phyloP scores from a whole-genome alignment of 208 protist genomes.

The Leishmania arabica region DNA sequence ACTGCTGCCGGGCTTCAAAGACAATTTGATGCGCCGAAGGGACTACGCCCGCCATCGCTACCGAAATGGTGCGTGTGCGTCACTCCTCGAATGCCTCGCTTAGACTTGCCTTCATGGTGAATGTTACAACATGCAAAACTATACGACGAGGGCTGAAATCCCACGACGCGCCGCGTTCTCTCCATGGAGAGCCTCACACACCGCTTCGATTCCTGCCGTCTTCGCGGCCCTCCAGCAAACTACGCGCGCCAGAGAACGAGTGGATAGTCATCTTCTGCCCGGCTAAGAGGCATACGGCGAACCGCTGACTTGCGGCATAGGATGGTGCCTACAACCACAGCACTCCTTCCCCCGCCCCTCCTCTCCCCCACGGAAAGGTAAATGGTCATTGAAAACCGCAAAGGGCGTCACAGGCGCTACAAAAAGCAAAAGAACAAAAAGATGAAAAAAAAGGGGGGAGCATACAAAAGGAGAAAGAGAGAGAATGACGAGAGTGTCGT shows the following conservation, averaged over 20 bases:
- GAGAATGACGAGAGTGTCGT: neutral
- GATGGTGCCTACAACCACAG: neutral
- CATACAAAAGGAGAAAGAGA: no score
- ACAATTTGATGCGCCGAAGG: neutral
- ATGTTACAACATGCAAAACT: neutral
- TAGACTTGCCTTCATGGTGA: neutral
- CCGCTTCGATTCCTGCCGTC: neutral
- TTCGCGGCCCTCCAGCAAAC: neutral
- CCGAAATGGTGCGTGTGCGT: neutral
- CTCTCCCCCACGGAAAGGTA: neutral
- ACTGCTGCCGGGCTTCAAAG: neutral
- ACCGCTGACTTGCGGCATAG: neutral
- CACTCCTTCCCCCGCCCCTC: neutral
- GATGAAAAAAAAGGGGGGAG: neutral
- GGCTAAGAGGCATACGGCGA: neutral
- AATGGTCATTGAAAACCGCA: neutral
- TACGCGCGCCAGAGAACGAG: neutral
- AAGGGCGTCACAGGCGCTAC: neutral
- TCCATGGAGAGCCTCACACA: neutral
- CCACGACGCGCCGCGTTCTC: no score
- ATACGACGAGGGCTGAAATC: neutral
- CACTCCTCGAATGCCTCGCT: neutral
- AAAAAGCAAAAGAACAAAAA: neutral
- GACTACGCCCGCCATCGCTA: neutral
- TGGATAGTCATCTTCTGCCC: neutral